Base-by-base conservation (phyloP, 1,284 basidiomycete species). In the Puccinia horiana region DNA sequence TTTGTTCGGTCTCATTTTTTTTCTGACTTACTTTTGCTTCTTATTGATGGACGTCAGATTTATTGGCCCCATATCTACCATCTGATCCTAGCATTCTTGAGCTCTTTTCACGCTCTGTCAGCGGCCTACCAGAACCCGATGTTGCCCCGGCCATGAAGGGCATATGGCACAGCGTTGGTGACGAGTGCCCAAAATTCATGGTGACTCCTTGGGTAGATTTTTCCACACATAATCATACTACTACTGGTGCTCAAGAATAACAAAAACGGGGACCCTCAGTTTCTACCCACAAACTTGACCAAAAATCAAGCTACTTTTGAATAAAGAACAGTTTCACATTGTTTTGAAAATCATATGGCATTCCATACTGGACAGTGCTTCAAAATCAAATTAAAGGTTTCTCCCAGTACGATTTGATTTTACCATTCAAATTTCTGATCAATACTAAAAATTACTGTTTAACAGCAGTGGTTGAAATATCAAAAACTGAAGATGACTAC, bases 101-200 rank as follows among this genome's bases (percentile, higher is more conserved):
- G 49, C 73, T 82, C 23, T 82, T 82, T 82, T 61, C 73, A 52
- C 56, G 80, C 26, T 67, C 72, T n/a, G 61, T 74, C n/a, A 75
- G 70, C 42, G 70, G 73, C 42, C 67, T 69, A 32, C 32, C 42
- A 35, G 54, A 63, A n/a, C 8, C 26, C 52, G n/a, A 63, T 47
- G 1, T 26, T 56, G 44, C 1, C 12, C 1, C 18, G n/a, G 32
- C 32, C 23, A 52, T 73, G 35, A 73, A 73, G 23, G 70, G 80
- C 20, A 65, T 40, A 49, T 82, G 80, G 80, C 73, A 76, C 61
- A 82, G 73, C 32, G 29, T 82, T n/a, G 80, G 80, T 23, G 80
- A 82, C 76, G 80, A 82, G 52, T 37, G 37, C 32, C 61, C 73
- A 5, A 82, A 69, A 52, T 82, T 82, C n/a, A 82, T 67, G 47